Base-by-base conservation (phyloP, 371 early-diverging fungal genomes). In the Smittium culicis region DNA sequence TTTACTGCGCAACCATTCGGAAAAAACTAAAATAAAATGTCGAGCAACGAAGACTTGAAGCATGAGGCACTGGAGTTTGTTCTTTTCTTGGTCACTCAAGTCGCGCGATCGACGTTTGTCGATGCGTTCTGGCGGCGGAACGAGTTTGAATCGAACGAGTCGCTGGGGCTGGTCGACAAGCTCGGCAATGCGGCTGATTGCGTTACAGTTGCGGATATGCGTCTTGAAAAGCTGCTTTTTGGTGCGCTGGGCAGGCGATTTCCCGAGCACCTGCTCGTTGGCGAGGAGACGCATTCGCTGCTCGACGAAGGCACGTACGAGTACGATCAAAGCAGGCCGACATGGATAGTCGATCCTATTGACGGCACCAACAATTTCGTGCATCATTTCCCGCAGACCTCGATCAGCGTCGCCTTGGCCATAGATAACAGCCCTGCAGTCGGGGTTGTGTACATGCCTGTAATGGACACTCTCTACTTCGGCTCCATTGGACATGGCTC, bases 311-410 rank as follows among this genome's bases (percentile, higher is more conserved):
- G 81, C 64, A 71, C 71, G 27, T 77, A 88, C 68, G 88, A 88
- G 11, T 75, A 88, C 67, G 79, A 81, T n/a, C n/a, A n/a, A n/a
- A n/a, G n/a, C n/a, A n/a, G n/a, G 2, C 91, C 92, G 11, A 92
- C 94, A 1, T 93, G 93, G 93, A 87, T 93, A 66, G 87, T 93
- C 2, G 94, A 94, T 70, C 94, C 94, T 1, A 86, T 94, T 68
- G 88, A 93, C 77, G 86, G 93, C 60, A 92, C 93, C 1, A 89
- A 89, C 69, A 93, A 94, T 77, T 95, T 94, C 79, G 87, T 70
- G 34, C 71, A 69, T 61, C 80, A 88, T 2, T 89, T 91, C 70
- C 96, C 93, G 1, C 91, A 84, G 73, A 88, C 89, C 14, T 86
- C 88, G 66, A 83, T 93, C 63, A 90, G 89, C 29, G 91, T 96